Evolutionary conservation across 1,284 basidiomycete species (phyloP).

Genomic region (Cryptococcus depauperatus): DNA sequence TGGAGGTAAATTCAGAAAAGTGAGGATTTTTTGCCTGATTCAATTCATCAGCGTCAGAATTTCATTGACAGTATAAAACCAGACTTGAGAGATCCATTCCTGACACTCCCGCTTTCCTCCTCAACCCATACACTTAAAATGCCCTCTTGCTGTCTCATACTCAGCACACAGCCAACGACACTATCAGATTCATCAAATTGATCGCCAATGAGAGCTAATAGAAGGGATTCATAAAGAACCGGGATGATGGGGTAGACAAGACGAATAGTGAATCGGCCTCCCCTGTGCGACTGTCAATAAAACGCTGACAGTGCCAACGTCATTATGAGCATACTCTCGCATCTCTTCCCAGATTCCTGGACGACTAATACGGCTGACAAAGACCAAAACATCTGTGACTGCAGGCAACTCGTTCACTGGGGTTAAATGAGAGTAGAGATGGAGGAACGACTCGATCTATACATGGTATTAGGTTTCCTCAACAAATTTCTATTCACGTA

Average conservation of each 20-base stretch:
- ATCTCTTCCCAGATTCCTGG: constrained; percentile 47
- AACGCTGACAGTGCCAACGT: neutral
- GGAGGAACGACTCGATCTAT: constrained; percentile 46
- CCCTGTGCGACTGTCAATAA: constrained; percentile 17
- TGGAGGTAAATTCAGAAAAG: constrained; percentile 36
- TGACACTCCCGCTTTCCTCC: constrained; percentile 40
- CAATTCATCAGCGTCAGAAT: neutral
- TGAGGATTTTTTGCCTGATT: constrained; percentile 42
- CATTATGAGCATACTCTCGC: constrained; percentile 33
- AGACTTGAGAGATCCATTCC: constrained; percentile 39
- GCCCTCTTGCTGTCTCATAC: constrained; percentile 43
- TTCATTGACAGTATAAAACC: constrained; percentile 10
- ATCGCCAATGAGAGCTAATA: constrained; percentile 43
- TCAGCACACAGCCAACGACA: constrained; percentile 45
- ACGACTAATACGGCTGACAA: constrained; percentile 39
- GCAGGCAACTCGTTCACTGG: constrained; percentile 43
- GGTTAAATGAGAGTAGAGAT: constrained; percentile 44
- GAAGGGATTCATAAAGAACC: constrained; percentile 39
- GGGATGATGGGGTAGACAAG: constrained; percentile 41
- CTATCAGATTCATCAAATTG: constrained; percentile 45
- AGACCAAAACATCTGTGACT: constrained; percentile 44
- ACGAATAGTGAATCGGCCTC: constrained; percentile 42
- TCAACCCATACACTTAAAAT: constrained; percentile 47
- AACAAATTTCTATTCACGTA: neutral
- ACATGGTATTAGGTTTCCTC: neutral